These are phyloP conservation scores for Letharia columbiana DNA, from an alignment of 495 filamentous ascomycete genomes.

Conservation along the genomic window DNA sequence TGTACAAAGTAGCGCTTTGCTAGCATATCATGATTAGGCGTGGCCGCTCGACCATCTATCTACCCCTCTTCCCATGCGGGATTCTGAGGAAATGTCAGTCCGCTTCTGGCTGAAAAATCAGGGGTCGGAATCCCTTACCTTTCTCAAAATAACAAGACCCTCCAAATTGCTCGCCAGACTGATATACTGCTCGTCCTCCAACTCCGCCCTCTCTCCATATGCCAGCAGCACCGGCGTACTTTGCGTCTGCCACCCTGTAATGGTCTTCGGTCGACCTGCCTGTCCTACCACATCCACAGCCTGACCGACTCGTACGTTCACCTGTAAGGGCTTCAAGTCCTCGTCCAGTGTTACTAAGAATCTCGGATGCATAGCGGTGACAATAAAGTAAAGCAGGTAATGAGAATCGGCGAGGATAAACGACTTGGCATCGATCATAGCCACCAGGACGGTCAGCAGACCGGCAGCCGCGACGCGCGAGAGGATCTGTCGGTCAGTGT, in stretches of 20 bases:
- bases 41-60: not conserved
- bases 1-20: constrained; percentile 7
- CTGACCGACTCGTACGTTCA: constrained; percentile 95
- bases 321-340: constrained; percentile 82
- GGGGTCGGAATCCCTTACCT: constrained; percentile 51
- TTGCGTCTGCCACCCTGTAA: constrained; percentile 99
- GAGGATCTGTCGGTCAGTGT: constrained; percentile 92
- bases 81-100: constrained; percentile 39
- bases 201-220: constrained; percentile 87
- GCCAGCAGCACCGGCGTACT: constrained; percentile 91
- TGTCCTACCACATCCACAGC: constrained; percentile 97
- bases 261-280: constrained; percentile 94
- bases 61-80: constrained; percentile 42
- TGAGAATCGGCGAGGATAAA: constrained; percentile 86
- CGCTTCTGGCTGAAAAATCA: not conserved
- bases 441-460: constrained; percentile 78
- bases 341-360: constrained; percentile 96
- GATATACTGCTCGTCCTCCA: constrained; percentile 97
- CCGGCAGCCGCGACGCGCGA: constrained; percentile 86
- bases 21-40: not conserved
- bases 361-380: constrained; percentile 92
- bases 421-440: constrained; percentile 88
- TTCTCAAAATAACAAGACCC: constrained; percentile 90
- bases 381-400: constrained; percentile 95
- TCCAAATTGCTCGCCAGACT: constrained; percentile 83